These are phyloP conservation scores for Lactarius evosmus DNA, from an alignment of 768 basidiomycete genomes.

Conservation along the genomic window DNA sequence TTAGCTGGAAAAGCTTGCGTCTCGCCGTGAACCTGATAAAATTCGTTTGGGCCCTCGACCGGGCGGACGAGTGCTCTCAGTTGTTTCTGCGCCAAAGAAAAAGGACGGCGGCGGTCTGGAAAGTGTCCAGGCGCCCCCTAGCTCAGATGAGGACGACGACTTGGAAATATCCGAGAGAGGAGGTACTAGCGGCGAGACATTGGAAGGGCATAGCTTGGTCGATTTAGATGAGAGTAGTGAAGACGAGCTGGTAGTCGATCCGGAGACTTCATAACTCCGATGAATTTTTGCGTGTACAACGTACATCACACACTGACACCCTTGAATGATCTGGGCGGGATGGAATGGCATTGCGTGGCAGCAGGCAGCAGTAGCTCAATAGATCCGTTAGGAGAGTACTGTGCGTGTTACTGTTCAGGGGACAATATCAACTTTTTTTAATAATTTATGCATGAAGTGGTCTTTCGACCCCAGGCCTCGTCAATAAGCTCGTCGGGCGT, in stretches of 20 bases:
- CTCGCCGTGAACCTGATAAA: conserved; percentile 47
- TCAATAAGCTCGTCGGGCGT: neutral
- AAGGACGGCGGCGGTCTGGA: conserved; percentile 18
- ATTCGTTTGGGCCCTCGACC: conserved; percentile 61
- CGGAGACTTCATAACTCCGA: neutral
- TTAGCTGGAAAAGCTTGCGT: conserved; percentile 57
- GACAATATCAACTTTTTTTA: neutral
- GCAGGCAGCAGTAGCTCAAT: no score
- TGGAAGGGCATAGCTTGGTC: conserved; percentile 25
- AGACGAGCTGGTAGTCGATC: conserved; percentile 14
- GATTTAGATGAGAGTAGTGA: conserved; percentile 33
- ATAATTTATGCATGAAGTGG: neutral
- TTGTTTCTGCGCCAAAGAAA: conserved; percentile 44
- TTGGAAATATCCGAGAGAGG: no score
- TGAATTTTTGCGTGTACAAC: neutral
- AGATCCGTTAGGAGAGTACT: neutral
- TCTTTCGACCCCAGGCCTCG: neutral
- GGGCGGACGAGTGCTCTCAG: conserved; percentile 62
- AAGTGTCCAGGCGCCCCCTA: no score
- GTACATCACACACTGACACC: neutral
- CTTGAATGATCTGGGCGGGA: neutral
- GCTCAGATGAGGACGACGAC: no score
- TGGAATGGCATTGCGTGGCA: neutral
- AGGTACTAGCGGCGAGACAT: conserved; percentile 21
- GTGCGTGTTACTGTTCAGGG: neutral